Conservation (phyloP, 768 basidiomycete species). For the Crucibulum laeve region DNA sequence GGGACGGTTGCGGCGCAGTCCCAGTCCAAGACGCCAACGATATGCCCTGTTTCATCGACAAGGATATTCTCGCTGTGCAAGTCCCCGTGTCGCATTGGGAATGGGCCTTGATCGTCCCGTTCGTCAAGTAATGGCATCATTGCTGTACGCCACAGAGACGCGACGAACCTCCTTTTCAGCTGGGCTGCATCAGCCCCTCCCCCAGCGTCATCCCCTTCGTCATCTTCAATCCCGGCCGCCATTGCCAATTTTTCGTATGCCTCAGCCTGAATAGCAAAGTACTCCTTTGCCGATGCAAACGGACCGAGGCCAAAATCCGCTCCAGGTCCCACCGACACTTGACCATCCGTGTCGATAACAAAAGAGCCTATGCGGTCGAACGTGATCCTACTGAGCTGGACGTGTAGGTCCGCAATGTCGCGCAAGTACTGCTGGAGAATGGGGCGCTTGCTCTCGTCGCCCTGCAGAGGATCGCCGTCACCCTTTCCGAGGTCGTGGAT, state of each 20-base stretch:
- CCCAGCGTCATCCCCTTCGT: conserved; percentile 16
- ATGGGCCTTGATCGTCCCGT: conserved; percentile 32
- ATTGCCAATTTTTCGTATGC: conserved; percentile 35
- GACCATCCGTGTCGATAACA: conserved; percentile 25
- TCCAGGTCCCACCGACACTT: conserved; percentile 31
- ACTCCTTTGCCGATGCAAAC: conserved; percentile 33
- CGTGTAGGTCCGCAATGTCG: conserved; percentile 37
- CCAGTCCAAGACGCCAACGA: conserved; percentile 38
- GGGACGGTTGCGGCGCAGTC: conserved; percentile 39
- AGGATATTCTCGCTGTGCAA: conserved; percentile 38
- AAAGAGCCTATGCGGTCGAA: conserved; percentile 37
- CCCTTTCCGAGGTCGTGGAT: conserved; percentile 25
- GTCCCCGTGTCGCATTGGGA: conserved; percentile 38
- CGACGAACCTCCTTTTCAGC: conserved; percentile 32
- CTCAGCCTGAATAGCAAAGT: conserved; percentile 33
- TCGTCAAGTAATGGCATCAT: conserved; percentile 37
- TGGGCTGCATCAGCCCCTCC: conserved; percentile 17
- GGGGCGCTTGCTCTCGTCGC: conserved; percentile 28
- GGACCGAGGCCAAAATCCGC: conserved; percentile 39
- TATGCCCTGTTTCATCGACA: conserved; percentile 34
- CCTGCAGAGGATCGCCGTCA: conserved; percentile 21
- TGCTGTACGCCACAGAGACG: conserved; percentile 33
- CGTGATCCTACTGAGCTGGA: conserved; percentile 33
- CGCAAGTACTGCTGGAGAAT: conserved; percentile 33
- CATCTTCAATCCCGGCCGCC: conserved; percentile 24